A percentile compares a stretch with the other conserved stretches of the same genome.
Conservation (phyloP, 305 asterid genomes). For the Plantago rigida region DNA sequence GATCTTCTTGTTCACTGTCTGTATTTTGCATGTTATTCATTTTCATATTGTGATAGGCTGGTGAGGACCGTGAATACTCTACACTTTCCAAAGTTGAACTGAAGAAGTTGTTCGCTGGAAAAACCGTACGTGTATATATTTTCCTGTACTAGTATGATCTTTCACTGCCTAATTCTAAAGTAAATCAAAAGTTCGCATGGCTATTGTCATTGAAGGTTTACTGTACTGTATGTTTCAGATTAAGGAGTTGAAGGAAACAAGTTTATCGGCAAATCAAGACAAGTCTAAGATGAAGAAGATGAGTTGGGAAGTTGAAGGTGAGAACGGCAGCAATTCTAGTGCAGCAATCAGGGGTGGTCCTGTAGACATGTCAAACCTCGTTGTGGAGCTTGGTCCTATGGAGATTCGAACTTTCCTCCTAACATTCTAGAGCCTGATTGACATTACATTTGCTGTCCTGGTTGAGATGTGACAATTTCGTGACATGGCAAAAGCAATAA, state of each 20-base stretch:
- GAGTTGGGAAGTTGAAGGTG: slow-evolving; percentile 49
- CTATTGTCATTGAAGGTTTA: neutral
- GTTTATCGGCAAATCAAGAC: slow-evolving; percentile 68
- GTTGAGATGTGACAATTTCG: no score
- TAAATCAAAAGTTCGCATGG: neutral
- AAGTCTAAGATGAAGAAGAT: slow-evolving; percentile 50
- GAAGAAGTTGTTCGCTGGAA: slow-evolving; percentile 53
- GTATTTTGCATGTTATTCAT: neutral
- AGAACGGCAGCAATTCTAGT: slow-evolving; percentile 13
- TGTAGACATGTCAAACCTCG: slow-evolving; percentile 34
- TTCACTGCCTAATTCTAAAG: no score
- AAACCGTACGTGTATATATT: slow-evolving; percentile 35
- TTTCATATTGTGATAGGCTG: slow-evolving; percentile 42
- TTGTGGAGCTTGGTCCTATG: slow-evolving; percentile 84
- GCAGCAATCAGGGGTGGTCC: slow-evolving; percentile 44
- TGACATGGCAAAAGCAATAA: no score
- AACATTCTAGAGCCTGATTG: slow-evolving; percentile 27
- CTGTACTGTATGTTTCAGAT: slow-evolving; percentile 32
- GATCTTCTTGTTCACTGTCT: neutral
- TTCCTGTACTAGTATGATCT: no score
- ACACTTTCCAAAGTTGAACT: slow-evolving; percentile 55
- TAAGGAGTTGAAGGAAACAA: slow-evolving; percentile 44
- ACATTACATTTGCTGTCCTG: neutral
- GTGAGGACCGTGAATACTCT: slow-evolving; percentile 60
- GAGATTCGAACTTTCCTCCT: slow-evolving; percentile 73